Percentiles rank a stretch among this genome's conserved stretches.
Evolutionary conservation across 192 early-diverging fungal species (phyloP).

Genomic region (Coemansia sp.): DNA sequence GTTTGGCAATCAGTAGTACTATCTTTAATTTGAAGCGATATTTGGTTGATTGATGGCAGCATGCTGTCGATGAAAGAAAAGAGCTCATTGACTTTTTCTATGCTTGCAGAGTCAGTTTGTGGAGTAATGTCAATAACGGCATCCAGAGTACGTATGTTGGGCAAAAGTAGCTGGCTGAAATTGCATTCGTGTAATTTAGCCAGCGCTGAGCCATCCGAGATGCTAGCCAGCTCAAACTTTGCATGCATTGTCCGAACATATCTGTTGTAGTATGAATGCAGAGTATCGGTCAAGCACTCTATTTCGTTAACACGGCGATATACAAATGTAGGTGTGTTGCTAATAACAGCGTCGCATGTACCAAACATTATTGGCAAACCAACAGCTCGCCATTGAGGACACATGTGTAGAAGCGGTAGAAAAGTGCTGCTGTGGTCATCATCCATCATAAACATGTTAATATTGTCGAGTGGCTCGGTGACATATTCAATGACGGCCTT

Average conservation of each 20-base stretch:
- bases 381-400: neutral
- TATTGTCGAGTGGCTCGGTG: neutral
- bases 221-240: neutral
- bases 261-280: constrained; percentile 1
- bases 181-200: neutral
- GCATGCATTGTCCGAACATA: neutral
- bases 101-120: neutral
- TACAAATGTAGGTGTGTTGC: neutral
- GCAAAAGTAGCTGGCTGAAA: neutral
- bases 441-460: constrained; percentile 6
- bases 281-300: neutral
- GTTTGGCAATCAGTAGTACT: neutral
- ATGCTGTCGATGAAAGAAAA: neutral
- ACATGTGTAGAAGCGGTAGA: neutral
- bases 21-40: neutral
- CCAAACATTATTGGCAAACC: constrained; percentile 4
- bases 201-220: neutral
- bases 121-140: neutral
- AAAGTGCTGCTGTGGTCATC: neutral
- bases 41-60: neutral
- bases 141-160: neutral
- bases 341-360: neutral
- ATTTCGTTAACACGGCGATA: neutral
- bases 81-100: neutral
- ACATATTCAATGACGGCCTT: constrained; percentile 4